phyloP scores from a whole-genome alignment of 371 early-diverging fungal species.

The Mortierella polycephala region DNA sequence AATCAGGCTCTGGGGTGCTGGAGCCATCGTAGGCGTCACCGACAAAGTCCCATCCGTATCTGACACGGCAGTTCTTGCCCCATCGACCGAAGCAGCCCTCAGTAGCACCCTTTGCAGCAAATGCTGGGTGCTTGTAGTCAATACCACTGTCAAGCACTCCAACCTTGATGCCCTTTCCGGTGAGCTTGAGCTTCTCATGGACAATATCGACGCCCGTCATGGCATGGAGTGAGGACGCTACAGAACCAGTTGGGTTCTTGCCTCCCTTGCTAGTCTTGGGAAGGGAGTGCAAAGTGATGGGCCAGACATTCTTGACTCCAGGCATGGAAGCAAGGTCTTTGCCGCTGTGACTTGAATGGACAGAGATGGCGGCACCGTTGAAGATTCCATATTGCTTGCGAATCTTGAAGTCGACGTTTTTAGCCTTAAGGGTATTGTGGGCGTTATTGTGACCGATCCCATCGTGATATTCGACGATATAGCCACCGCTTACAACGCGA shows the following conservation, averaged over 20 bases:
- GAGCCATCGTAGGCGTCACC: constrained; percentile 49
- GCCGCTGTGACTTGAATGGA: constrained; percentile 33
- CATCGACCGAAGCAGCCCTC: constrained; percentile 57
- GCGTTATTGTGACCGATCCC: constrained; percentile 8
- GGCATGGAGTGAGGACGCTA: constrained; percentile 50
- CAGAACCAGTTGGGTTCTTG: not conserved
- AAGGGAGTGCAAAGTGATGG: constrained; percentile 16
- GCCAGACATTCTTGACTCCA: constrained; percentile 51
- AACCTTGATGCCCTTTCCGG: constrained; percentile 73
- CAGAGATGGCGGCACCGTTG: constrained; percentile 40
- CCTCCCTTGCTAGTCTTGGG: constrained; percentile 13
- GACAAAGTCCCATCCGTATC: constrained; percentile 61
- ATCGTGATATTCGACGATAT: constrained; percentile 36
- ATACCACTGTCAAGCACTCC: constrained; percentile 79
- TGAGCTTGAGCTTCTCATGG: constrained; percentile 57
- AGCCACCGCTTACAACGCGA: constrained; percentile 4
- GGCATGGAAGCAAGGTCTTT: constrained; percentile 32
- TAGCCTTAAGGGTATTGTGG: constrained; percentile 5
- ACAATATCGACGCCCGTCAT: constrained; percentile 71
- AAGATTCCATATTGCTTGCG: constrained; percentile 34
- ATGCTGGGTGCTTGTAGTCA: constrained; percentile 65
- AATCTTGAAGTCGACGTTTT: constrained; percentile 28
- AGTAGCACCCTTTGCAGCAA: constrained; percentile 44
- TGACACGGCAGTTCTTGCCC: constrained; percentile 48
- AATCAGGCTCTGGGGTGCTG: constrained; percentile 53